These are phyloP conservation scores for Sungouiozyma ichnusensis DNA, from an alignment of 805 yeast genomes.

Conservation along the genomic window DNA sequence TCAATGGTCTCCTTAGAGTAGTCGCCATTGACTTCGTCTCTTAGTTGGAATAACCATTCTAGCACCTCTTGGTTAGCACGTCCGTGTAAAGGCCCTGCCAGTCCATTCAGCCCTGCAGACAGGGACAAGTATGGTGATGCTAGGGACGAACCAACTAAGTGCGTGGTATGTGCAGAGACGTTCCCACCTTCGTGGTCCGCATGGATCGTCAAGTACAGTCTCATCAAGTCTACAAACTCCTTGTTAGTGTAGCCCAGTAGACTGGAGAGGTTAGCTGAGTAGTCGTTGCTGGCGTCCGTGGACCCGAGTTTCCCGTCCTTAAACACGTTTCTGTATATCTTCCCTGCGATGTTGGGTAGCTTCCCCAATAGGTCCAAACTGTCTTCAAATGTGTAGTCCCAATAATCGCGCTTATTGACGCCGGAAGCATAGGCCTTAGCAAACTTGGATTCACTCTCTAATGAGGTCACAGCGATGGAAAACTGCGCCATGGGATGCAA, in stretches of 20 bases:
- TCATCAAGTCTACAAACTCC: constrained; percentile 69
- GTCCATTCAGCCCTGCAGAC: constrained; percentile 76
- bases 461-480: constrained; percentile 70
- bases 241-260: constrained; percentile 48
- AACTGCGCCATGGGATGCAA: constrained; percentile 89
- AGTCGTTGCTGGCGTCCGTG: constrained; percentile 47
- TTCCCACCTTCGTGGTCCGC: constrained; percentile 89
- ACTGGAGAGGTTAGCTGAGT: constrained; percentile 54
- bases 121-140: constrained; percentile 68
- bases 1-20: constrained; percentile 58
- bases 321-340: constrained; percentile 76
- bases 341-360: constrained; percentile 70
- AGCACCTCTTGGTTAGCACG: constrained; percentile 83
- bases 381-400: constrained; percentile 78
- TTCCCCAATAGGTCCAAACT: constrained; percentile 71
- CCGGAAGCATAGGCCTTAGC: constrained; percentile 81
- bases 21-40: constrained; percentile 50
- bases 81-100: constrained; percentile 83
- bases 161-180: constrained; percentile 80
- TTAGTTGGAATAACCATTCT: constrained; percentile 66
- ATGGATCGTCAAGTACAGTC: constrained; percentile 73
- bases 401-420: constrained; percentile 71
- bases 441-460: constrained; percentile 73
- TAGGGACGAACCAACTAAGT: constrained; percentile 74
- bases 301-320: constrained; percentile 62